Base-by-base conservation (phyloP, 2,329 filamentous ascomycete genomes). In the Chaetomiaceae sp. region DNA sequence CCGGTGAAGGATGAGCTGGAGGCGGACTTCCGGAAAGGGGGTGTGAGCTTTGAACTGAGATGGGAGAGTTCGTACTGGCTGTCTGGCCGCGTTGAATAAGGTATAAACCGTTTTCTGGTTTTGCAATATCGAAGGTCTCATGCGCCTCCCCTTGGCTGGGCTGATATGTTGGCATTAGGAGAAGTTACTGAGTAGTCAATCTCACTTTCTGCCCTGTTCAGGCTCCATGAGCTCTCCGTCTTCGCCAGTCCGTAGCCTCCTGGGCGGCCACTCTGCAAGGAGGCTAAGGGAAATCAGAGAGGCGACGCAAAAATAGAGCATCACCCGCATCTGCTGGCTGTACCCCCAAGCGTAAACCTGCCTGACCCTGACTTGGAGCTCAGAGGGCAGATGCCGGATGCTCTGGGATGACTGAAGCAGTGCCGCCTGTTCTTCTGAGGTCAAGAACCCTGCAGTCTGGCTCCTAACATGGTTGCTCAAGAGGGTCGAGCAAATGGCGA, bases 401-500 rank as follows among this genome's bases (percentile, higher is more conserved):
- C 4, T 51, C 22, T 55, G 43, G 15, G 39, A 56, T 3, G 53
- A 56, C 6, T 54, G 39, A 3, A 55, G 31, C 14, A 51, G 20
- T 12, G 44, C 51, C 8, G 19, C 42, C 15, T 48, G 48, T 19
- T 51, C 37, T 1, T 15, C 33, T 3, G 23, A 20, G 22, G 27
- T 49, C 17, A 57, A 25, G 11, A 57, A 39, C 4, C 14, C 36
- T 12, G 51, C 19, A 15, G 47, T 44, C 15, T 52, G 23, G 3
- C 36, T 36, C 6, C 44, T 34, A 9, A 56, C 34, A 19, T 55
- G 44, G 33, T 53, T 60, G 45, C 43, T 58, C 31, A 58, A 19
- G 0, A 60, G 7, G 3, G 66, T 61, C 23, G 65, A 67, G 47
- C 66, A 64, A 6, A 71, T 65, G 1, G 71, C 69, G 6, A 73